A percentile compares a stretch with the other conserved stretches of the same genome.
Conservation (phyloP, 306 rosid genomes). For the Sesbania bispinosa region DNA sequence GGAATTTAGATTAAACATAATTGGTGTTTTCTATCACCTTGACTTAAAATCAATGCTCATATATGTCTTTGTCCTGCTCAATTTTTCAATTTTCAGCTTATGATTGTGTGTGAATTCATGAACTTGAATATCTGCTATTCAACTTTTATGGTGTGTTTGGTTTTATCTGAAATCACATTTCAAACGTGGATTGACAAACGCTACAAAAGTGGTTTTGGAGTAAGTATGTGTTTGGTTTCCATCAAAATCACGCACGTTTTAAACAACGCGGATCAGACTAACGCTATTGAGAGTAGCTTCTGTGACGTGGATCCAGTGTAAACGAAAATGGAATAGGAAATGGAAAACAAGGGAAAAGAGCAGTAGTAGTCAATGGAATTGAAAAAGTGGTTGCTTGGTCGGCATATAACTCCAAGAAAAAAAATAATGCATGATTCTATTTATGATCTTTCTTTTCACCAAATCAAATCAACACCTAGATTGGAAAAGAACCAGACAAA, state of each 20-base stretch:
- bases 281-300: too few relatives aligned
- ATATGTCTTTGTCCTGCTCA: constrained; percentile 14
- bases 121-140: background rate
- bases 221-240: too few relatives aligned
- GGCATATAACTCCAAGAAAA: background rate
- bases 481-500: constrained; percentile 15
- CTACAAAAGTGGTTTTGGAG: too few relatives aligned
- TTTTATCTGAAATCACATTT: too few relatives aligned
- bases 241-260: too few relatives aligned
- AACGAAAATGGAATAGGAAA: constrained; percentile 23
- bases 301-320: too few relatives aligned
- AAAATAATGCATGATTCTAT: background rate
- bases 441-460: background rate
- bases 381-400: background rate
- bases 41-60: background rate
- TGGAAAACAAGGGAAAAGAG: background rate
- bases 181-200: too few relatives aligned
- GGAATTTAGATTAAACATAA: background rate
- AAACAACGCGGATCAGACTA: too few relatives aligned
- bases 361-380: background rate
- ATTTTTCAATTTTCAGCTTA: background rate
- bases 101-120: background rate
- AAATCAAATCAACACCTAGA: constrained; percentile 5
- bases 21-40: background rate
- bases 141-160: too few relatives aligned